Base-by-base conservation (phyloP, 495 filamentous ascomycete genomes). In the Aspergillus sparsus region DNA sequence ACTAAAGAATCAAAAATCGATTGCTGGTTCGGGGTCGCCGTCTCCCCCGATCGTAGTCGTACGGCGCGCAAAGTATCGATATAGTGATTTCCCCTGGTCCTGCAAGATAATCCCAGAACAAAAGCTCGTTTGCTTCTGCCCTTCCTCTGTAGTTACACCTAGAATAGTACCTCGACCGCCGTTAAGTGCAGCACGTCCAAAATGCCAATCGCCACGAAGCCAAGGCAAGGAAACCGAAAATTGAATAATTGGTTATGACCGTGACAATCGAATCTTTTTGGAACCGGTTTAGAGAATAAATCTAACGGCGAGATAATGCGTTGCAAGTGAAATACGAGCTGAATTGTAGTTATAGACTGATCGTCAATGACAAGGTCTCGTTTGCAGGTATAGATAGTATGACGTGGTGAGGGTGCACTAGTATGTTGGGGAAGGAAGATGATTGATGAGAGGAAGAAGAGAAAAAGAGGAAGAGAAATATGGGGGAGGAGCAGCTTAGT, bases 21-120 rank as follows among this genome's bases (percentile, higher is more conserved):
- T 34, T 63, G 62, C 51, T 71, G 71, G 73, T 77, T 73, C 76
- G 77, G 77, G 77, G 77, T 78, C 76, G 77, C 77, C 77, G 77
- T 77, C 71, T 78, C 71, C 74, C 76, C 76, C 76, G 75, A 77
- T 70, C 72, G 76, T 78, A 74, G 68, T 78, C 77, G 77, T 77
- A 76, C 77, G 77, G 77, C 77, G 77, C 71, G 69, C 21, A 75
- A 55, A 66, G 66, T 69, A 55, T 32, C 54, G 64, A 57, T 62
- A 60, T 39, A 50, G 60, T 44, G 58, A 56, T 69, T 63, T 68
- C 67, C 58, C 49, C 67, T 61, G 49, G 63, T 66, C 67, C 57
- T 58, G 50, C 36, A 41, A 31, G 13, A 62, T 53, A 13, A 37
- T 53, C 35, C 46, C 60, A 52, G 55, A 65, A 49, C 51, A 33